phyloP scores from a whole-genome alignment of 306 rosid species.

The Amphicarpaea edgeworthii region DNA sequence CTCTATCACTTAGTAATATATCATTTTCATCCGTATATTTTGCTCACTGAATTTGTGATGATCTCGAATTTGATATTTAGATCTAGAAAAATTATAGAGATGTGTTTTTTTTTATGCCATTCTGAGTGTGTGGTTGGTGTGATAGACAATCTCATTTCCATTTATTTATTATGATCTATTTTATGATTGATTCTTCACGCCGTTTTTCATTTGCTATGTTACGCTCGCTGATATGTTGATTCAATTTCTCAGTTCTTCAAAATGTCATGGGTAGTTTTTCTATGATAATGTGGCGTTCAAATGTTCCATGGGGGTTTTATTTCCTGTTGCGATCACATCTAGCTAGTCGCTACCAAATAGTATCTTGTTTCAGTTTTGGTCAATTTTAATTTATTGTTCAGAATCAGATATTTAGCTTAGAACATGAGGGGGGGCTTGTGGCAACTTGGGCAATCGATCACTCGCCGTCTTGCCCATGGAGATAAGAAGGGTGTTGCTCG shows the following conservation, averaged over 20 bases:
- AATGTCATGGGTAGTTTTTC: slow-evolving; percentile 23
- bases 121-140: neutral
- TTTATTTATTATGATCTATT: neutral
- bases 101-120: neutral
- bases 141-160: neutral
- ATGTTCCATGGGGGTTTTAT: neutral
- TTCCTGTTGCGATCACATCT: neutral
- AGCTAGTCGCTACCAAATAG: neutral
- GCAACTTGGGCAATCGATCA: slow-evolving; percentile 87
- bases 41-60: no score
- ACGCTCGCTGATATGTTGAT: slow-evolving; percentile 12
- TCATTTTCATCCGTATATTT: no score
- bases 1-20: neutral
- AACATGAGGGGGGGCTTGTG: slow-evolving; percentile 77
- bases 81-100: neutral
- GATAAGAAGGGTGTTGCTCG: slow-evolving; percentile 83
- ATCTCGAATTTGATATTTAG: slow-evolving; percentile 30
- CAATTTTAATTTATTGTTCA: slow-evolving; percentile 10
- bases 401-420: slow-evolving; percentile 38
- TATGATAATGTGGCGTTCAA: neutral
- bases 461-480: slow-evolving; percentile 78
- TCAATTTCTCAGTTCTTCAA: slow-evolving; percentile 22
- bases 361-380: slow-evolving; percentile 33
- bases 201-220: slow-evolving; percentile 8
- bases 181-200: neutral